These are phyloP conservation scores for Ogataea dorogensis DNA, from an alignment of 805 yeast species.

Conservation along the genomic window DNA sequence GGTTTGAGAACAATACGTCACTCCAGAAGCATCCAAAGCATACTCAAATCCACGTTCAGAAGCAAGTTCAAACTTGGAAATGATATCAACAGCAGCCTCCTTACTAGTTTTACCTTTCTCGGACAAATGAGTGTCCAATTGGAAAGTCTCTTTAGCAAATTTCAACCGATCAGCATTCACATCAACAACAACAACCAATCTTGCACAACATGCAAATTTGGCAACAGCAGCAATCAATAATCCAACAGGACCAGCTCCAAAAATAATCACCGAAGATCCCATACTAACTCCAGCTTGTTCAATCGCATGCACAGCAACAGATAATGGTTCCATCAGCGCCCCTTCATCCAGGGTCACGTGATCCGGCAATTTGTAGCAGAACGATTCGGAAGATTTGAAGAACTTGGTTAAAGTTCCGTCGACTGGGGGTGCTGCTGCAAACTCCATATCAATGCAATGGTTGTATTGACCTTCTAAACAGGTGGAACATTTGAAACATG, in stretches of 20 bases:
- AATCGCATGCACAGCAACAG: slow-evolving; percentile 62
- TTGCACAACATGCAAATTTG: slow-evolving; percentile 11
- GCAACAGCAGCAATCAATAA: slow-evolving; percentile 28
- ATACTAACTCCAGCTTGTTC: slow-evolving; percentile 41
- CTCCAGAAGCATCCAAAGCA: slow-evolving; percentile 16
- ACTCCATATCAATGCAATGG: slow-evolving; percentile 40
- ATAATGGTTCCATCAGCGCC: slow-evolving; percentile 56
- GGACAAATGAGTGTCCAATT: slow-evolving; percentile 12
- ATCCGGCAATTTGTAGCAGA: slow-evolving; percentile 28
- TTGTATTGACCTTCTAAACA: slow-evolving; percentile 41
- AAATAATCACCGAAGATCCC: slow-evolving; percentile 40
- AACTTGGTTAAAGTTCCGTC: slow-evolving; percentile 41
- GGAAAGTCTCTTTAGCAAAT: slow-evolving; percentile 27
- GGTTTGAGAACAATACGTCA: slow-evolving; percentile 17
- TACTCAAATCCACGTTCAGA: slow-evolving; percentile 10
- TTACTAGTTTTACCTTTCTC: slow-evolving; percentile 21
- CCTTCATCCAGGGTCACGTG: slow-evolving; percentile 36
- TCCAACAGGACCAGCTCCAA: slow-evolving; percentile 67
- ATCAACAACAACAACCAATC: slow-evolving; percentile 13
- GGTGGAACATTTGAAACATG: slow-evolving; percentile 43
- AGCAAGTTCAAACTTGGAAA: slow-evolving; percentile 10
- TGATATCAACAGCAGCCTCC: slow-evolving; percentile 21
- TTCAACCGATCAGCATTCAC: slow-evolving; percentile 25
- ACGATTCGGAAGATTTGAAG: slow-evolving; percentile 36
- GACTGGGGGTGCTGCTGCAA: slow-evolving; percentile 35